These are phyloP conservation scores for Penicillium parvum DNA, from an alignment of 495 filamentous ascomycete species.

Conservation along the genomic window DNA sequence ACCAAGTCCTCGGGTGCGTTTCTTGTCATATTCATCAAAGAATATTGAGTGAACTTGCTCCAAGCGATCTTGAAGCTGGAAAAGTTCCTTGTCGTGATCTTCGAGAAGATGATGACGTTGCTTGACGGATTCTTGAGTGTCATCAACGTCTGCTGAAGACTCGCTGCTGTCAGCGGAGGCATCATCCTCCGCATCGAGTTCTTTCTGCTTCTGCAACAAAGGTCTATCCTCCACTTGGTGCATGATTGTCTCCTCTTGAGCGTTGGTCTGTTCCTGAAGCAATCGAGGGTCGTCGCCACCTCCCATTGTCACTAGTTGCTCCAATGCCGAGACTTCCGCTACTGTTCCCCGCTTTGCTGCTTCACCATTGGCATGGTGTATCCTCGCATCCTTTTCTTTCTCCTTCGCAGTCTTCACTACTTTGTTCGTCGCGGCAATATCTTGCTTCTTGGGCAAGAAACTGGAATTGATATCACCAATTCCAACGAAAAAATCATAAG, in stretches of 20 bases:
- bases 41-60: constrained; percentile 70
- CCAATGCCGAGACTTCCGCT: constrained; percentile 54
- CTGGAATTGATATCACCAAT: constrained; percentile 99
- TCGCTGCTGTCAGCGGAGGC: constrained; percentile 44
- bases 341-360: constrained; percentile 24
- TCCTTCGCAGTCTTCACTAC: constrained; percentile 14
- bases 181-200: constrained; percentile 79
- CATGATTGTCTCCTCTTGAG: constrained; percentile 79
- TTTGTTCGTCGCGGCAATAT: constrained; percentile 45
- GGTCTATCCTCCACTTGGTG: constrained; percentile 87
- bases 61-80: constrained; percentile 67
- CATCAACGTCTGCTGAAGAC: constrained; percentile 35
- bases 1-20: constrained; percentile 45
- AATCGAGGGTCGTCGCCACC: constrained; percentile 66
- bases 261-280: constrained; percentile 67
- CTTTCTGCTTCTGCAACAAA: constrained; percentile 79
- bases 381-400: constrained; percentile 19
- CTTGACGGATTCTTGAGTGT: constrained; percentile 39
- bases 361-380: constrained; percentile 37
- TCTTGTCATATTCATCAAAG: constrained; percentile 72
- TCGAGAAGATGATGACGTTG: constrained; percentile 74
- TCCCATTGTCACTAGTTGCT: constrained; percentile 74
- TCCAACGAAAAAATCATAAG: constrained; percentile 96
- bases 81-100: constrained; percentile 79
- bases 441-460: constrained; percentile 86